Evolutionary conservation across 2,329 filamentous ascomycete species (phyloP), one percentile per base, ranked within the genome.

Genomic region (Incumbomyces delicatus): DNA sequence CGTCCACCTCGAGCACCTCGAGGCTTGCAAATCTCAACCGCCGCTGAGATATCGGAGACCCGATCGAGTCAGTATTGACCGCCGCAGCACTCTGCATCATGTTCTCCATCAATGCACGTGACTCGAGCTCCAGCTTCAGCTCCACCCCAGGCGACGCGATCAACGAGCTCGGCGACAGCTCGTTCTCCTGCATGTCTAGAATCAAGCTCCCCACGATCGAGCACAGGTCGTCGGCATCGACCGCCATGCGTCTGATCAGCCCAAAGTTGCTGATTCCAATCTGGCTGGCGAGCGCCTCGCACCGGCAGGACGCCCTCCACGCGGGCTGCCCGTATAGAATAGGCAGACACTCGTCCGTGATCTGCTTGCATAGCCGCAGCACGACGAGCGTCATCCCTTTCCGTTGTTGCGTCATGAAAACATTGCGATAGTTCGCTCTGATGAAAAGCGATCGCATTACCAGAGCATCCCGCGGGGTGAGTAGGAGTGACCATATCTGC

Each of bases 361-460:
- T 46, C 18, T 46, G 43, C 14, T 40, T 38, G 43, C 43, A 46
- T 6, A 46, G 27, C 6, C 12, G 33, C 6, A 46, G 34, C n/a
- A 46, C 13, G 2, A 33, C 6, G 12, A 29, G 8, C 6, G 16
- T 22, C 18, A 46, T 14, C 11, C 18, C 12, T 22, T 46, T 46
- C 12, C 18, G 17, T 14, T 46, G 43, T n/a, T 46, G 43, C 18
- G 16, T 46, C 43, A 46, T 46, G 35, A 38, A 46, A 3, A 38
- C 18, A n/a, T 37, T 22, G 12, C 35, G 43, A 14, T 29, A 46
- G 34, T 39, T 10, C 13, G 33, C 14, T 14, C 43, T 3, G 22
- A 46, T 46, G 43, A 46, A 46, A 8, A 46, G 27, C 18, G 11
- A 37, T 14, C 43, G 43, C n/a, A 46, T 46, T 30, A 33, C 30